Percentiles rank a stretch among this genome's conserved stretches.
Evolutionary conservation across 2,329 filamentous ascomycete species (phyloP).

Genomic region (Colletotrichum sp.): DNA sequence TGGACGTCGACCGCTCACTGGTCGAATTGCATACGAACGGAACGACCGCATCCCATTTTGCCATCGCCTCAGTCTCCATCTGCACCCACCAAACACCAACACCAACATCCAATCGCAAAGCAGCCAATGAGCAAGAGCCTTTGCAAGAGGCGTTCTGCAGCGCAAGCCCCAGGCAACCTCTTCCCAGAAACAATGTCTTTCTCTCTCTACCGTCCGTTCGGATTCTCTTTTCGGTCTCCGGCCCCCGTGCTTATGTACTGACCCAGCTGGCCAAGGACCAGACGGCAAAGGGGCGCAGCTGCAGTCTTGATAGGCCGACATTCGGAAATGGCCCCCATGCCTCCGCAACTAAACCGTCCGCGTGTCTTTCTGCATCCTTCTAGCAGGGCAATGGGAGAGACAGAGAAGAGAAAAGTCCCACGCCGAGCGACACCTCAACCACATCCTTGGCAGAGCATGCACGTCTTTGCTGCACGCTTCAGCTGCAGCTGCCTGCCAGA

Average conservation of each 20-base stretch:
- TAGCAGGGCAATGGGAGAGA: background rate
- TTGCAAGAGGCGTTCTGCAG: background rate
- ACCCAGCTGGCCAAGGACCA: background rate
- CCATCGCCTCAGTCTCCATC: background rate
- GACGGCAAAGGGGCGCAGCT: background rate
- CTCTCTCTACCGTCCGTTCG: background rate
- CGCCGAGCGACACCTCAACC: background rate
- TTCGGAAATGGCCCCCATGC: background rate
- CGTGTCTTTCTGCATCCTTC: conserved; percentile 9
- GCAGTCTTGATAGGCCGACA: background rate
- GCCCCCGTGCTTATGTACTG: background rate
- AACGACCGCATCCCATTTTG: background rate
- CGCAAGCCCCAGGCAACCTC: background rate
- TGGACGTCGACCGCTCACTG: background rate
- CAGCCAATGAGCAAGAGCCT: background rate
- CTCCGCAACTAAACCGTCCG: background rate
- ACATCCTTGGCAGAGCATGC: background rate
- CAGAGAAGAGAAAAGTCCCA: background rate
- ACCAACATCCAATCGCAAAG: background rate
- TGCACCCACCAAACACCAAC: background rate
- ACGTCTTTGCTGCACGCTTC: background rate
- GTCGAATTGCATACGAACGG: background rate
- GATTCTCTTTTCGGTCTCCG: background rate
- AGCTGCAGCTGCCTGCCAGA: conserved; percentile 9
- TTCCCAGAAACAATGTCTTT: background rate